A percentile compares a stretch with the other conserved stretches of the same genome.
These are phyloP conservation scores for Pseudogymnoascus sp. DNA, from an alignment of 2,329 filamentous ascomycete species.

Conservation along the genomic window DNA sequence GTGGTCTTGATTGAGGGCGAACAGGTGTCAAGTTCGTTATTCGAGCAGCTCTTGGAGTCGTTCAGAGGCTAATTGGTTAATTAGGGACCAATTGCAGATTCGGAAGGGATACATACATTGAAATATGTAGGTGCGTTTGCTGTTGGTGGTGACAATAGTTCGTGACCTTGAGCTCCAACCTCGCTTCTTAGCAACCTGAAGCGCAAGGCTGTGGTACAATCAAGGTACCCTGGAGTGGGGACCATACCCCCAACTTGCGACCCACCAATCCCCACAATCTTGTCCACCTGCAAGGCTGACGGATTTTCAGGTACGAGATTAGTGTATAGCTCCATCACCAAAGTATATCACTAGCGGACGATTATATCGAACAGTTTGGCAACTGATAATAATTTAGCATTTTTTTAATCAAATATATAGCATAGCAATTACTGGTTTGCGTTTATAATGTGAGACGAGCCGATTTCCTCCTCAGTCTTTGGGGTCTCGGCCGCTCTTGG, in stretches of 20 bases:
- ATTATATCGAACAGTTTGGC: not conserved
- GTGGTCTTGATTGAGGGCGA: not conserved
- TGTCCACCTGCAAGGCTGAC: conserved; percentile 3
- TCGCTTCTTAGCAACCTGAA: not conserved
- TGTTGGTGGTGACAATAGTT: not conserved
- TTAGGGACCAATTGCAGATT: not conserved
- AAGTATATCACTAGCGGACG: not conserved
- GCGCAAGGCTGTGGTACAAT: not conserved
- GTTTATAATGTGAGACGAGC: conserved; percentile 3
- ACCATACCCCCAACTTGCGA: not conserved
- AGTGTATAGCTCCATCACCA: not conserved
- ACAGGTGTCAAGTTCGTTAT: no score
- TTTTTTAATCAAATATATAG: conserved; percentile 6
- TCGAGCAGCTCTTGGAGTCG: not conserved
- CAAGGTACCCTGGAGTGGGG: not conserved
- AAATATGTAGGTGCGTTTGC: not conserved
- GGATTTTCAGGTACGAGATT: conserved; percentile 1
- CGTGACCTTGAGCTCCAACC: not conserved
- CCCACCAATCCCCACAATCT: conserved; percentile 3
- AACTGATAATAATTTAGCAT: not conserved
- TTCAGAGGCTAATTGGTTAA: not conserved
- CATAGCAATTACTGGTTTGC: not conserved
- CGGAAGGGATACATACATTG: not conserved
- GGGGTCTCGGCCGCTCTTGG: not conserved
- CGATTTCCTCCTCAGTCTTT: not conserved